Conservation (phyloP, 176 grass and related monocot species). For the Puya raimondii region DNA sequence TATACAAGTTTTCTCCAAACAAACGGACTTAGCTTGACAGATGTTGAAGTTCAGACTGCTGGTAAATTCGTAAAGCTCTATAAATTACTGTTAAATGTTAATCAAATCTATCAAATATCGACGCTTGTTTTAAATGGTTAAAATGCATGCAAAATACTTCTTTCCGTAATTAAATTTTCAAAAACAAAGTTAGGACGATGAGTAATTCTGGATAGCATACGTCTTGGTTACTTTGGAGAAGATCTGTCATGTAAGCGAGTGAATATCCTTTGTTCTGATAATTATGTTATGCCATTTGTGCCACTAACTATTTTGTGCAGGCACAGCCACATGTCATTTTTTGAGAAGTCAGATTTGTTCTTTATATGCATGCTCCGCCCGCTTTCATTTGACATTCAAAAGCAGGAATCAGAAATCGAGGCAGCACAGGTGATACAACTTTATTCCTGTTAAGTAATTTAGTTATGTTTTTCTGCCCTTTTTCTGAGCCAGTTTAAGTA, state of each 20-base stretch:
- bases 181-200: no score
- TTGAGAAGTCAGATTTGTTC: slow-evolving; percentile 88
- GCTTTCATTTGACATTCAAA: slow-evolving; percentile 67
- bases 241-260: no score
- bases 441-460: background rate
- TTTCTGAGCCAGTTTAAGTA: background rate
- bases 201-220: no score
- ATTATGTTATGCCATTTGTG: background rate
- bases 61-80: no score
- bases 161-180: no score
- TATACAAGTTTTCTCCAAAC: background rate
- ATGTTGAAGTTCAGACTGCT: no score
- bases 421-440: slow-evolving; percentile 44
- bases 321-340: slow-evolving; percentile 84
- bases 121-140: no score
- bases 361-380: slow-evolving; percentile 77
- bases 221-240: no score
- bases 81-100: no score
- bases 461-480: background rate
- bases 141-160: no score
- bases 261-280: background rate
- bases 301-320: slow-evolving; percentile 36
- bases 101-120: no score
- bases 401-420: slow-evolving; percentile 93
- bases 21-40: no score